Evolutionary conservation across 2,329 filamentous ascomycete species (phyloP), one percentile per base, ranked within the genome.

Genomic region (Cytospora leucostoma): DNA sequence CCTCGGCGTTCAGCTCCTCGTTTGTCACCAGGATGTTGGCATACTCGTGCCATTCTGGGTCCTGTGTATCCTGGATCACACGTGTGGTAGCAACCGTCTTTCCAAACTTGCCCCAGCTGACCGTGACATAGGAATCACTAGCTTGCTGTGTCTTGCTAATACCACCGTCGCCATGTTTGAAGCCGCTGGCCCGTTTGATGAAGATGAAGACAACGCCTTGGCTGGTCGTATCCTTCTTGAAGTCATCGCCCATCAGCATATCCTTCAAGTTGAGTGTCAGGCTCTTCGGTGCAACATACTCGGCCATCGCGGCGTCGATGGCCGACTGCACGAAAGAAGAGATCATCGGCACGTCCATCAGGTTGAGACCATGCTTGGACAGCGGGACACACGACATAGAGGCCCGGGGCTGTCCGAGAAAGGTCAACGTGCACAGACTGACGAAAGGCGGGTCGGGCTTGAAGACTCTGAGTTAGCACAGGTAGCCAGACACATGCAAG

Each of bases 91-190:
- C 88, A 63, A 88, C 79, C 56, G 85, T 85, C 69, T 89, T 90
- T 59, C 89, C 88, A 71, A 92, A 92, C 71, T 92, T 93, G 27
- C 88, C 88, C 88, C 89, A 93, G 1, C 86, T 88, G 8, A 91
- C 86, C 1, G 86, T 87, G 17, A 91, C 83, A 67, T 92, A 92
- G 0, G 87, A 80, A 73, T 93, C 90, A 11, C 88, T 86, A 7
- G 85, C 84, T 10, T 87, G 88, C 33, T 84, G 80, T 62, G 87
- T 73, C 2, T 86, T 78, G 0, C 85, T 86, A 38, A 91, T 76
- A 0, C 83, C 82, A 6, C 83, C 79, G 71, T 92, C 90, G 3
- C 88, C 88, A 71, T 88, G 83, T 70, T 90, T 91, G 77, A 92
- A 92, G 40, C 85, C 88, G 50, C 82, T 84, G 0, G 88, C 90